Conservation (phyloP, 208 protist genomes). For the Crithidia thermophila region DNA sequence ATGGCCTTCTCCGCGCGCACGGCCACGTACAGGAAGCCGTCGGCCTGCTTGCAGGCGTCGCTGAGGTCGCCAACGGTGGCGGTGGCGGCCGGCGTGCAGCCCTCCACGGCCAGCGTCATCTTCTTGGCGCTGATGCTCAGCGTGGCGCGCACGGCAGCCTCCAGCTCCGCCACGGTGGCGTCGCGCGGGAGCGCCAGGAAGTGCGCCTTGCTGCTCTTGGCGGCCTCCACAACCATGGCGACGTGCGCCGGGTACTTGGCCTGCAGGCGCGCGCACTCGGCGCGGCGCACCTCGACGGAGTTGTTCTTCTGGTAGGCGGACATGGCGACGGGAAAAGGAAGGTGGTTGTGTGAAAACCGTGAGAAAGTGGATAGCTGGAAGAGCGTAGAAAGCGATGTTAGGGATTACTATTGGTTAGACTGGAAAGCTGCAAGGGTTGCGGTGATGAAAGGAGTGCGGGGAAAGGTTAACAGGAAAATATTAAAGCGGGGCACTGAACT, state of each 20-base stretch:
- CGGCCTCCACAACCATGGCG: slow-evolving; percentile 26
- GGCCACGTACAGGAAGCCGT: slow-evolving; percentile 29
- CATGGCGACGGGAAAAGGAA: not conserved
- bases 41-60: slow-evolving; percentile 24
- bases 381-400: not conserved
- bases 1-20: slow-evolving; percentile 5
- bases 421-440: too few species aligned
- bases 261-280: slow-evolving; percentile 36
- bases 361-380: not conserved
- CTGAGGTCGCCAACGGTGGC: slow-evolving; percentile 21
- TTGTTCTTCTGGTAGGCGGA: slow-evolving; percentile 4
- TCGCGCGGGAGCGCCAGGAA: slow-evolving; percentile 22
- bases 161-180: slow-evolving; percentile 30
- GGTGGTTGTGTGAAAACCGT: not conserved
- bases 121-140: slow-evolving; percentile 12
- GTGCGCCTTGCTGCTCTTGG: slow-evolving; percentile 24
- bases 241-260: slow-evolving; percentile 27
- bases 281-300: slow-evolving; percentile 24
- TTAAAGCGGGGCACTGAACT: too few species aligned
- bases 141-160: slow-evolving; percentile 29
- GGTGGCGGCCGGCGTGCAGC: slow-evolving; percentile 24
- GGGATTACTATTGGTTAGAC: too few species aligned
- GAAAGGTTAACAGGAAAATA: too few species aligned
- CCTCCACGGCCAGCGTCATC: slow-evolving; percentile 25
- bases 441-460: too few species aligned